Evolutionary conservation across 1,284 basidiomycete species (phyloP).

Genomic region (Microbotryum lychnidis-dioicae): DNA sequence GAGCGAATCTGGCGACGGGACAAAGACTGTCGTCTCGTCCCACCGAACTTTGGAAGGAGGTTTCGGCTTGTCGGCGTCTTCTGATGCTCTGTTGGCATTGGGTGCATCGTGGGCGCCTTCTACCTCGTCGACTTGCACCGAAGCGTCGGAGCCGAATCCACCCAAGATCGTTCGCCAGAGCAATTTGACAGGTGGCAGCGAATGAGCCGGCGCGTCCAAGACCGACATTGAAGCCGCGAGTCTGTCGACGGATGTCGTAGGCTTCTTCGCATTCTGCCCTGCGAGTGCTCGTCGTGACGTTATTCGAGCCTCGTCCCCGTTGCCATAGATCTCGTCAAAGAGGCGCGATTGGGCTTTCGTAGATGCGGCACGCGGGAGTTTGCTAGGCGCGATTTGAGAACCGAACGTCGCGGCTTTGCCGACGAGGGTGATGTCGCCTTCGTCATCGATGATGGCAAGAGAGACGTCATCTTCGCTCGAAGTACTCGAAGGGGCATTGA

Average conservation of each 20-base stretch:
- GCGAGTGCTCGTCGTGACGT: not conserved
- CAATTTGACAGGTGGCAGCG: conserved; percentile 19
- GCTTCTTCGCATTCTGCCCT: not conserved
- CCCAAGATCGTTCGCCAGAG: conserved; percentile 21
- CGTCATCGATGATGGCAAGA: conserved; percentile 15
- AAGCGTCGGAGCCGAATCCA: not conserved
- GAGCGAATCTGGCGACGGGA: conserved; percentile 1
- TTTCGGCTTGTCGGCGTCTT: not conserved
- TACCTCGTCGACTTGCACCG: not conserved
- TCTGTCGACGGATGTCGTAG: not conserved
- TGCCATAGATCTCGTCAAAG: conserved; percentile 34
- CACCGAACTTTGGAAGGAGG: not conserved
- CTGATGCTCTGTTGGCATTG: not conserved
- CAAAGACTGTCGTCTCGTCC: not conserved
- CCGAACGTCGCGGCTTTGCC: conserved; percentile 11
- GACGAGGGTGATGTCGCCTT: conserved; percentile 16
- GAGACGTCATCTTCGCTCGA: conserved; percentile 4
- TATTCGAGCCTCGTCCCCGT: not conserved
- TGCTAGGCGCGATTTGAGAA: conserved; percentile 6
- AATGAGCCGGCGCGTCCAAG: conserved; percentile 22
- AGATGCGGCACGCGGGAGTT: conserved; percentile 9
- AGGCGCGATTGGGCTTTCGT: conserved; percentile 15
- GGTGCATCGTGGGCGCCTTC: not conserved
- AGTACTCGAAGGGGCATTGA: conserved; percentile 4
- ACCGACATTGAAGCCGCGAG: not conserved